Conservation (phyloP, 2,329 filamentous ascomycete genomes). For the Aspergillus novofumigatus region DNA sequence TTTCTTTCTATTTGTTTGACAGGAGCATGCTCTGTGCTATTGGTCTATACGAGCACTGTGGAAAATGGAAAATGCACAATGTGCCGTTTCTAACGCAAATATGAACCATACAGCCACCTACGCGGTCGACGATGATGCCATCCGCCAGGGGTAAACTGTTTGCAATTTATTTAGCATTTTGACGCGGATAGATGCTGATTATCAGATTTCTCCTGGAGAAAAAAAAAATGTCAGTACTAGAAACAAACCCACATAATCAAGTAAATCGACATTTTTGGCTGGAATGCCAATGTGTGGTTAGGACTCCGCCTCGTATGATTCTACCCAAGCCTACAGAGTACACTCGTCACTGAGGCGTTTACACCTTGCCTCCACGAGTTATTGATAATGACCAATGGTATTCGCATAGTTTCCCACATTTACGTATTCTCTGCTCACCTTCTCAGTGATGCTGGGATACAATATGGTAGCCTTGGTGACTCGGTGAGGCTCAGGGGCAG, state of each 20-base stretch:
- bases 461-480: background rate
- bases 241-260: background rate
- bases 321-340: background rate
- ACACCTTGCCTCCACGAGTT: background rate
- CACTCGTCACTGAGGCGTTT: background rate
- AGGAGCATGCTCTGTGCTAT: background rate
- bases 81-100: too few relatives aligned
- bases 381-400: background rate
- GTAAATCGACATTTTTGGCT: background rate
- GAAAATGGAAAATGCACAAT: too few relatives aligned
- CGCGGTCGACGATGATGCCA: too few relatives aligned
- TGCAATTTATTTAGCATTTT: background rate
- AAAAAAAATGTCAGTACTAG: background rate
- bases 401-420: too few relatives aligned
- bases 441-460: background rate
- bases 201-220: background rate
- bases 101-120: too few relatives aligned
- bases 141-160: background rate
- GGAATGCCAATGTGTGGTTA: background rate
- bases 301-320: background rate
- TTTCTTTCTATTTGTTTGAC: too few relatives aligned
- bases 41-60: too few relatives aligned
- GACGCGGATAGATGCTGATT: background rate
- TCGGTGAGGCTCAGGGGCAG: background rate
- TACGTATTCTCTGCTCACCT: too few relatives aligned